A percentile compares a stretch with the other conserved stretches of the same genome.
Conservation (phyloP, 331 rosid species). For the Pyrus hybrid region DNA sequence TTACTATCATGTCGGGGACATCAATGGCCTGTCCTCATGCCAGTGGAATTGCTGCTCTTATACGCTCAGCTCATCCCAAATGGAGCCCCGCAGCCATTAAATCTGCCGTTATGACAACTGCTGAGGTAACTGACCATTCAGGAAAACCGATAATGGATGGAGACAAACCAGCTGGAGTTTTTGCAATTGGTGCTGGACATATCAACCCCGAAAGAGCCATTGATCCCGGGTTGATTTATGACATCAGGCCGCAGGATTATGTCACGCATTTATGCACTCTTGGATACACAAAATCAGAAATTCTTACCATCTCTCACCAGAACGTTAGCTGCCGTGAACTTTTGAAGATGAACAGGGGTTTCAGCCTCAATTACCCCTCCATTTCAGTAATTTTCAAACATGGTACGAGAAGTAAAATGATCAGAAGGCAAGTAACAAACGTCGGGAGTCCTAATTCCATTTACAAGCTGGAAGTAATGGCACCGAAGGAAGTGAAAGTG, state of each 20-base stretch:
- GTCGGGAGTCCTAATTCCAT: slow-evolving; percentile 73
- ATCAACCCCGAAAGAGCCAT: slow-evolving; percentile 69
- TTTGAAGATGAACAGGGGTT: slow-evolving; percentile 52
- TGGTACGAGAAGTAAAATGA: slow-evolving; percentile 40
- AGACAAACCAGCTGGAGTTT: slow-evolving; percentile 50
- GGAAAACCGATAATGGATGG: slow-evolving; percentile 74
- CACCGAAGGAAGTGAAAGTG: slow-evolving; percentile 67
- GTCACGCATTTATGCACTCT: slow-evolving; percentile 70
- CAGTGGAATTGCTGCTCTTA: slow-evolving; percentile 84
- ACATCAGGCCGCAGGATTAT: slow-evolving; percentile 68
- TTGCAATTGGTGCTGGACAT: slow-evolving; percentile 80
- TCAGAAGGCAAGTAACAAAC: slow-evolving; percentile 58
- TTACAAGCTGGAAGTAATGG: slow-evolving; percentile 62
- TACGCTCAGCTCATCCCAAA: slow-evolving; percentile 61
- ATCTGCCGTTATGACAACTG: slow-evolving; percentile 92
- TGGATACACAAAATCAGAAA: slow-evolving; percentile 61
- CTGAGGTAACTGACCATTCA: slow-evolving; percentile 49
- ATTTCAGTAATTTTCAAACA: slow-evolving; percentile 54
- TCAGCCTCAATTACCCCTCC: slow-evolving; percentile 86
- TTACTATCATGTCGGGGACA: slow-evolving; percentile 92
- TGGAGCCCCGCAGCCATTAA: slow-evolving; percentile 87
- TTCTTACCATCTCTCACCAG: slow-evolving; percentile 61
- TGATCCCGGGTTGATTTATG: slow-evolving; percentile 76
- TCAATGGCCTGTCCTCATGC: slow-evolving; percentile 97
- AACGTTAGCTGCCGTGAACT: slow-evolving; percentile 63